Evolutionary conservation across 768 basidiomycete species (phyloP), one percentile per base, ranked within the genome.

Genomic region (Hemileccinum impolitum): DNA sequence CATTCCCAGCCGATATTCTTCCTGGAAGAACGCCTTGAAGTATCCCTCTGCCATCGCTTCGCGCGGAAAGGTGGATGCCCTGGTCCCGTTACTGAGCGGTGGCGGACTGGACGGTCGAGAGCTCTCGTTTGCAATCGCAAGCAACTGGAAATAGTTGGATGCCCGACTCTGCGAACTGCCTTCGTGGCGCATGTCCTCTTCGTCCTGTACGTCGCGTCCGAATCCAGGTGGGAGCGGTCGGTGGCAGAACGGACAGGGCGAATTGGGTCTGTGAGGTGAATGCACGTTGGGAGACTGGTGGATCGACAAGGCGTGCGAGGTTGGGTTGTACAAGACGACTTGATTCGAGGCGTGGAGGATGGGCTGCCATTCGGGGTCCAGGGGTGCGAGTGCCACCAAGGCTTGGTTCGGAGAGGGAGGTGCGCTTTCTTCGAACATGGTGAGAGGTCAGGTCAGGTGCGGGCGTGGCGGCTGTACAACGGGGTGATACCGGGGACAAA

Each of bases 21-120:
- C 94, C 49, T 85, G 81, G 62, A 98, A 98, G 72, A 95, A 98
- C 0, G 90, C 78, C 56, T 85, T 81, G 70, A 94, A 95, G 64
- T 97, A 97, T 0, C 94, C 94, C 45, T 93, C 86, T 0, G 92
- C 91, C 87, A 91, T 87, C 28, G 78, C 75, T 43, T 86, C 84
- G 2, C 80, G 75, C 3, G 81, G 73, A 66, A 90, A 90, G 1
- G 79, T 62, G 28, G 68, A 52, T 3, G 47, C 14, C 35, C 51
- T 41, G 4, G 34, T n/a, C 5, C 58, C 48, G 45, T 43, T 56
- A 2, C 49, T 50, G 26, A 54, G 54, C 25, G 71, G 61, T 0
- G 75, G 72, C 0, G 82, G 82, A n/a, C 71, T 76, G 1, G 79
- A 70, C 14, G 82, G 77, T 25, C 76, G 66, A 3, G 73, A 70